A percentile compares a stretch with the other conserved stretches of the same genome.
Conservation (phyloP, 495 filamentous ascomycete genomes). For the Hyaloscypha variabilis region DNA sequence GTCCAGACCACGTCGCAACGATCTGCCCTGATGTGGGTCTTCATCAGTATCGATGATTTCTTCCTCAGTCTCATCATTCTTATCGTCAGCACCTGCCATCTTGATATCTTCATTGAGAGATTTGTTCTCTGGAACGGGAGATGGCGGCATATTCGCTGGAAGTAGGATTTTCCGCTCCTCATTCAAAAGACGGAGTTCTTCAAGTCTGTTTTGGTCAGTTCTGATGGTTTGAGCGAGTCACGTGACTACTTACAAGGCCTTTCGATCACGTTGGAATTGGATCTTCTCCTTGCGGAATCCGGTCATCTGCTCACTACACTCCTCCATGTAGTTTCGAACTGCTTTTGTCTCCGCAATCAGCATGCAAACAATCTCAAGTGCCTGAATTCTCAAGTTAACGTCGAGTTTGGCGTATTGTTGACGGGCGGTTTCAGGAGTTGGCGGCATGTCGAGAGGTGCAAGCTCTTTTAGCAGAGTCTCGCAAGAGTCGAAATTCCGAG, state of each 20-base stretch:
- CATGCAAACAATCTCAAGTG: conserved; percentile 84
- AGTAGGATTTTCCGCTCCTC: conserved; percentile 86
- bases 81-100: conserved; percentile 66
- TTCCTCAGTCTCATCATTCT: conserved; percentile 43
- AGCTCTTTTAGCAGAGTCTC: conserved; percentile 79
- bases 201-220: conserved; percentile 55
- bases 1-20: conserved; percentile 76
- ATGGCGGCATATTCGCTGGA: conserved; percentile 74
- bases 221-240: background rate
- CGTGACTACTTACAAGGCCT: conserved; percentile 69
- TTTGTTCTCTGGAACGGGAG: conserved; percentile 56
- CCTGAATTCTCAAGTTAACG: conserved; percentile 78
- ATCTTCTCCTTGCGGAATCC: conserved; percentile 93
- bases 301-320: conserved; percentile 91
- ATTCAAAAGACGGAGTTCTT: conserved; percentile 79
- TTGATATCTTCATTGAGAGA: conserved; percentile 64
- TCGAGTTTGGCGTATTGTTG: conserved; percentile 73
- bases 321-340: conserved; percentile 84
- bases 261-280: conserved; percentile 81
- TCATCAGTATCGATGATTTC: conserved; percentile 60
- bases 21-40: conserved; percentile 65
- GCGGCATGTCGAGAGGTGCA: conserved; percentile 72
- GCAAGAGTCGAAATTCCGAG: conserved; percentile 68
- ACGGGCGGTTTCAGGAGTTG: conserved; percentile 71
- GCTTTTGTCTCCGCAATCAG: conserved; percentile 84